These are phyloP conservation scores for Suhomyces faveliae DNA, from an alignment of 805 yeast genomes.

Conservation along the genomic window DNA sequence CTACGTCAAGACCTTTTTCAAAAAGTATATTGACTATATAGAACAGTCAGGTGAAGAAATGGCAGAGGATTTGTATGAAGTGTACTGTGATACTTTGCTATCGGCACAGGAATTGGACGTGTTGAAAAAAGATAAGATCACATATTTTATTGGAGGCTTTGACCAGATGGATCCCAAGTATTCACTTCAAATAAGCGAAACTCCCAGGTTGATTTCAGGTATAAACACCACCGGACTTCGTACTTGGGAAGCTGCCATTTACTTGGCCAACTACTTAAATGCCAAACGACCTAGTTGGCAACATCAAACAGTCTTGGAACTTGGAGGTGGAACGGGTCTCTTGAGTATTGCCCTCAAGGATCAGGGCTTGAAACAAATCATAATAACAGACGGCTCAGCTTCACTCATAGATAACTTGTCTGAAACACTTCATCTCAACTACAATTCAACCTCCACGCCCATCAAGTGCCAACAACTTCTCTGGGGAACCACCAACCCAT, in stretches of 20 bases:
- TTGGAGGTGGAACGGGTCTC: conserved; percentile 91
- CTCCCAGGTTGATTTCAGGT: conserved; percentile 65
- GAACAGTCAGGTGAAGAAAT: conserved; percentile 32
- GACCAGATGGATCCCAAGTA: conserved; percentile 28
- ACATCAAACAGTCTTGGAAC: conserved; percentile 52
- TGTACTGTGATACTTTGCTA: conserved; percentile 33
- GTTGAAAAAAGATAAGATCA: conserved; percentile 37
- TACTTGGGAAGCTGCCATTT: conserved; percentile 93
- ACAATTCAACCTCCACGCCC: conserved; percentile 9
- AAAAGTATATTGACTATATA: conserved; percentile 35
- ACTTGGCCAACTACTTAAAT: conserved; percentile 52
- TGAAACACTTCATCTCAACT: conserved; percentile 47
- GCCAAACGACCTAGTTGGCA: conserved; percentile 13
- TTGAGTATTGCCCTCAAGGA: conserved; percentile 52
- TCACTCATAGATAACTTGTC: conserved; percentile 48
- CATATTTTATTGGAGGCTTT: conserved; percentile 31
- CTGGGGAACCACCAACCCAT: conserved; percentile 53
- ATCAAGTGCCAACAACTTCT: conserved; percentile 37
- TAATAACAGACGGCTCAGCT: conserved; percentile 69
- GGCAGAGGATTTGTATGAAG: conserved; percentile 43
- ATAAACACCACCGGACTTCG: conserved; percentile 85
- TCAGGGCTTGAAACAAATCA: conserved; percentile 24
- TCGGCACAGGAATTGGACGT: conserved; percentile 32
- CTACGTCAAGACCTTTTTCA: conserved; percentile 49
- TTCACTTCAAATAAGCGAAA: conserved; percentile 48